Evolutionary conservation across 441 rosid species (phyloP).

Genomic region (Adansonia grandidieri): DNA sequence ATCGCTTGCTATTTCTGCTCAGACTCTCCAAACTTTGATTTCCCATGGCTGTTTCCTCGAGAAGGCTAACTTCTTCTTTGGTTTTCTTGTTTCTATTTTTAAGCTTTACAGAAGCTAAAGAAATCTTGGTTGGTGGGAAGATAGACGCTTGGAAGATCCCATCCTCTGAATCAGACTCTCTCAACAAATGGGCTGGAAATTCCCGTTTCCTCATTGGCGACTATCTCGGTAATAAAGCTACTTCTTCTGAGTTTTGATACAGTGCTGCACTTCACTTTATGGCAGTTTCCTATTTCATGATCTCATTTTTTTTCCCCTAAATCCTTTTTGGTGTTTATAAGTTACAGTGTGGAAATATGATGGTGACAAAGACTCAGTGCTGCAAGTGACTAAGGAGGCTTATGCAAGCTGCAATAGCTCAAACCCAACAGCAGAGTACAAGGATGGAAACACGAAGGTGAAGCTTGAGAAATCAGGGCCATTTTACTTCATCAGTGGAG

Average conservation of each 20-base stretch:
- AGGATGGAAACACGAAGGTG: conserved; percentile 72
- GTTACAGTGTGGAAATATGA: conserved; percentile 77
- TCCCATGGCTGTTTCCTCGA: conserved; percentile 37
- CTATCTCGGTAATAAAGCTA: conserved; percentile 52
- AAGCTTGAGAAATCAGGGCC: conserved; percentile 69
- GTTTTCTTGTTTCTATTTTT: conserved; percentile 29
- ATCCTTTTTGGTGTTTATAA: neutral
- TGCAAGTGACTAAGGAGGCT: conserved; percentile 67
- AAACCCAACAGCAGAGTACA: conserved; percentile 63
- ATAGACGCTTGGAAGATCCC: conserved; percentile 75
- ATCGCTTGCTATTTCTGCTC: conserved; percentile 14
- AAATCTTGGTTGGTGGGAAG: conserved; percentile 77
- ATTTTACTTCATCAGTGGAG: conserved; percentile 83
- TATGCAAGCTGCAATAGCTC: conserved; percentile 68
- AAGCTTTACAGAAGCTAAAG: conserved; percentile 54
- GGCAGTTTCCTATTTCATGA: neutral
- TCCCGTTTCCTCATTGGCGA: conserved; percentile 74
- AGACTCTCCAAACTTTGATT: neutral
- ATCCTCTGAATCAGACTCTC: conserved; percentile 73
- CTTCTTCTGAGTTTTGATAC: neutral
- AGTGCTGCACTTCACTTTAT: neutral
- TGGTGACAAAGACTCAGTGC: conserved; percentile 66
- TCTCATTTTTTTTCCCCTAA: conserved; percentile 21
- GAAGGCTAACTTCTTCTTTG: conserved; percentile 31
- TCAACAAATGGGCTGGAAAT: conserved; percentile 78